Percentiles rank a stretch among this genome's conserved stretches.
Evolutionary conservation across 2,329 filamentous ascomycete genomes (phyloP).

Genomic region (Fusarium sp.): DNA sequence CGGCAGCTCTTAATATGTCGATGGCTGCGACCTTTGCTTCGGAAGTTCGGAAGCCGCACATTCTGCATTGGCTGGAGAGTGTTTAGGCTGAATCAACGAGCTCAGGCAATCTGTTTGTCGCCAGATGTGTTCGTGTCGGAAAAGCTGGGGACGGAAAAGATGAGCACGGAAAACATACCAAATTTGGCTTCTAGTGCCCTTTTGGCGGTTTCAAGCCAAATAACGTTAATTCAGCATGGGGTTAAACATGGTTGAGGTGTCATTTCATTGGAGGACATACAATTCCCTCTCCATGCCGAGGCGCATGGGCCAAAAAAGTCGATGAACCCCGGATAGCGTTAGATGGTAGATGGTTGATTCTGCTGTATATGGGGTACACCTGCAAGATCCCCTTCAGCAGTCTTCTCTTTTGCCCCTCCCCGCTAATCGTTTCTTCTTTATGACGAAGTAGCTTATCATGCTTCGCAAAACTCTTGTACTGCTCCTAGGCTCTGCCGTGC

Average conservation of each 20-base stretch:
- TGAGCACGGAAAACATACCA: conserved; percentile 12
- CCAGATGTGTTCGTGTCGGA: neutral
- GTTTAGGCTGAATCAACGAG: conserved; percentile 18
- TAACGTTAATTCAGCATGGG: neutral
- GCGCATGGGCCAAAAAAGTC: neutral
- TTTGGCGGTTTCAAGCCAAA: conserved; percentile 11
- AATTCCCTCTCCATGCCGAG: conserved; percentile 10
- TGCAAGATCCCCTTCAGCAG: no score
- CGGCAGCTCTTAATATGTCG: no score
- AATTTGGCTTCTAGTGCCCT: neutral
- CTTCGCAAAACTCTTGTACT: conserved; percentile 6
- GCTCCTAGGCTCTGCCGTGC: conserved; percentile 20
- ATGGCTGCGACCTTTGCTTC: no score
- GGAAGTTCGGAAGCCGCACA: no score
- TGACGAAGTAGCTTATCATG: conserved; percentile 3
- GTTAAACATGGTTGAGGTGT: neutral
- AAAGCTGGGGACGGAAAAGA: conserved; percentile 19
- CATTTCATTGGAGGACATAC: conserved; percentile 21
- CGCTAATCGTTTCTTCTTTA: no score
- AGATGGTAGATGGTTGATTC: neutral
- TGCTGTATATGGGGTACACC: neutral
- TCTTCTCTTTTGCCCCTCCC: no score
- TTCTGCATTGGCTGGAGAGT: no score
- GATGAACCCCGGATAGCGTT: neutral
- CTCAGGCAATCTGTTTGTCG: no score